Conservation (phyloP, 2,329 filamentous ascomycete species). For the Exophiala viscosa region DNA sequence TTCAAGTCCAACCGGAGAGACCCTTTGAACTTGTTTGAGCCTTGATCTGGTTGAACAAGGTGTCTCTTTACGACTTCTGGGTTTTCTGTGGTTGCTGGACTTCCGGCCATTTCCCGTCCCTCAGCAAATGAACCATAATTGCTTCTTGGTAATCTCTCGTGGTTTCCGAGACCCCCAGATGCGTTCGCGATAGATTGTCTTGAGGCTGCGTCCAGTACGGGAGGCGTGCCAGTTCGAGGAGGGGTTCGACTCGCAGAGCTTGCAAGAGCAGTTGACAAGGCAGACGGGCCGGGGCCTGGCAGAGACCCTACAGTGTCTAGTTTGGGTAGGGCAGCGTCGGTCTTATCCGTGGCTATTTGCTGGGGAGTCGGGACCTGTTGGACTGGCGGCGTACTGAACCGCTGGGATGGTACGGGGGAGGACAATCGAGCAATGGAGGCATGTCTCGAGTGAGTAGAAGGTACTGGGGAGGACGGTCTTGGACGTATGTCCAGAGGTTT, state of each 20-base stretch:
- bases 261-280: conserved; percentile 80
- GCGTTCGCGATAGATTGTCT: conserved; percentile 37
- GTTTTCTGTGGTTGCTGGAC: conserved; percentile 68
- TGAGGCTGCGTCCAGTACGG: conserved; percentile 28
- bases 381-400: conserved; percentile 45
- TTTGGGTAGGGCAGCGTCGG: conserved; percentile 58
- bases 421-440: conserved; percentile 54
- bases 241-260: conserved; percentile 60
- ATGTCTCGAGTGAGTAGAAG: conserved; percentile 47
- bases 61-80: conserved; percentile 88
- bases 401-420: conserved; percentile 52
- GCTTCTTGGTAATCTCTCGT: conserved; percentile 56
- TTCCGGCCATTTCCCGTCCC: conserved; percentile 54
- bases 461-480: conserved; percentile 35
- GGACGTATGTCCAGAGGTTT: conserved; percentile 24
- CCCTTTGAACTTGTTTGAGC: conserved; percentile 36
- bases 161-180: conserved; percentile 54
- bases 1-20: conserved; percentile 32
- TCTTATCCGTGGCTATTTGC: conserved; percentile 45
- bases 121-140: conserved; percentile 81
- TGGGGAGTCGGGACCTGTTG: conserved; percentile 50
- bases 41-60: conserved; percentile 66
- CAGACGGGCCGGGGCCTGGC: conserved; percentile 78
- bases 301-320: conserved; percentile 56
- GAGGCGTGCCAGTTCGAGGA: conserved; percentile 43